These are phyloP conservation scores for Cercis canadensis DNA, from an alignment of 306 rosid genomes.

Conservation along the genomic window DNA sequence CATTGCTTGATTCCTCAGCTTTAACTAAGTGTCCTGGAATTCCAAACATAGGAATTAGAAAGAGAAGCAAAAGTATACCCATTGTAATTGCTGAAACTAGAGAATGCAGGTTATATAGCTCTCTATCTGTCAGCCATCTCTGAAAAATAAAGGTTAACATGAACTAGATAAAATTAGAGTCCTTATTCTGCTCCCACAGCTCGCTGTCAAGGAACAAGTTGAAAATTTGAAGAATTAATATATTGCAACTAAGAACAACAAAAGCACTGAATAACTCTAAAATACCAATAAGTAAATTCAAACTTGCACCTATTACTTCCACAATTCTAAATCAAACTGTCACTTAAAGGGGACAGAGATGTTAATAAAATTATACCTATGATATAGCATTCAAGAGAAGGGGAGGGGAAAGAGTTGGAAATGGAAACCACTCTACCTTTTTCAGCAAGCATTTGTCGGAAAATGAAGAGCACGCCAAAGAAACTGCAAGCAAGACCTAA, in stretches of 20 bases:
- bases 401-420: constrained; percentile 1
- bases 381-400: constrained; percentile 5
- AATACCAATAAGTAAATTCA: neutral
- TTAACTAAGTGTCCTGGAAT: constrained; percentile 59
- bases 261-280: too few relatives aligned
- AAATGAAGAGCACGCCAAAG: constrained; percentile 78
- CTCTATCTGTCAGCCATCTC: constrained; percentile 10
- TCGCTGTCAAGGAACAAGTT: neutral
- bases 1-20: constrained; percentile 50
- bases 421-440: constrained; percentile 55
- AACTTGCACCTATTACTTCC: neutral
- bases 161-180: neutral
- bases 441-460: constrained; percentile 57
- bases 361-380: constrained; percentile 9
- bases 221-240: too few relatives aligned
- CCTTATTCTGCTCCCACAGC: neutral
- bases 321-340: constrained; percentile 6
- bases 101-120: constrained; percentile 31
- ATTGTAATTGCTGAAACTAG: constrained; percentile 20
- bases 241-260: too few relatives aligned
- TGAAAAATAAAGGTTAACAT: neutral
- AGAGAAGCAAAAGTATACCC: constrained; percentile 27
- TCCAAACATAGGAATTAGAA: constrained; percentile 43
- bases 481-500: constrained; percentile 88
- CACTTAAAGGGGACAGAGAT: neutral